phyloP scores from a whole-genome alignment of 352 stramenopile genomes.

The Elongisporangium senticosum region DNA sequence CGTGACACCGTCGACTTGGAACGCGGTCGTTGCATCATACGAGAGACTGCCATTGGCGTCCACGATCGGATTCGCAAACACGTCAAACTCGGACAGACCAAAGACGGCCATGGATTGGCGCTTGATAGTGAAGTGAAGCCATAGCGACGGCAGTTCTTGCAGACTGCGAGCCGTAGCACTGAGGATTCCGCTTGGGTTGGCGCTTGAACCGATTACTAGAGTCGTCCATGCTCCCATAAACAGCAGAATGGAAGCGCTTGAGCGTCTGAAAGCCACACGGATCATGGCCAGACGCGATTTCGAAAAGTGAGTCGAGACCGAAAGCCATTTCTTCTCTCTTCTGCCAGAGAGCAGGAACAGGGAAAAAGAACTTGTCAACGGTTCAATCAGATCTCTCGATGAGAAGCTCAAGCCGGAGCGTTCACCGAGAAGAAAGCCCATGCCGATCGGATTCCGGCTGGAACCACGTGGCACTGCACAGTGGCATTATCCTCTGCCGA shows the following conservation, averaged over 20 bases:
- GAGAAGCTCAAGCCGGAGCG: not conserved
- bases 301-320: not conserved
- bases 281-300: not conserved
- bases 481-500: too few relatives aligned
- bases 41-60: slow-evolving; percentile 15
- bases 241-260: not conserved
- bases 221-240: not conserved
- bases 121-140: slow-evolving; percentile 35
- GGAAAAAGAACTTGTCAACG: not conserved
- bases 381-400: not conserved
- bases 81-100: slow-evolving; percentile 23
- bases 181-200: not conserved
- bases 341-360: not conserved
- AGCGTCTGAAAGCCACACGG: not conserved
- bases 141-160: slow-evolving; percentile 20
- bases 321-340: too few relatives aligned
- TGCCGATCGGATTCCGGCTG: too few relatives aligned
- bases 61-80: slow-evolving; percentile 30
- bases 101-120: slow-evolving; percentile 28
- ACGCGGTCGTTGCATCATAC: slow-evolving; percentile 28
- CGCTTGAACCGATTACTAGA: not conserved
- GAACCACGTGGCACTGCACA: too few relatives aligned
- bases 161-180: not conserved
- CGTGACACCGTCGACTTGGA: slow-evolving; percentile 15
- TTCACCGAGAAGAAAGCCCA: not conserved